Percentiles rank a stretch among this genome's conserved stretches.
Evolutionary conservation across 305 asterid genomes (phyloP).

Genomic region (Lippia alba): DNA sequence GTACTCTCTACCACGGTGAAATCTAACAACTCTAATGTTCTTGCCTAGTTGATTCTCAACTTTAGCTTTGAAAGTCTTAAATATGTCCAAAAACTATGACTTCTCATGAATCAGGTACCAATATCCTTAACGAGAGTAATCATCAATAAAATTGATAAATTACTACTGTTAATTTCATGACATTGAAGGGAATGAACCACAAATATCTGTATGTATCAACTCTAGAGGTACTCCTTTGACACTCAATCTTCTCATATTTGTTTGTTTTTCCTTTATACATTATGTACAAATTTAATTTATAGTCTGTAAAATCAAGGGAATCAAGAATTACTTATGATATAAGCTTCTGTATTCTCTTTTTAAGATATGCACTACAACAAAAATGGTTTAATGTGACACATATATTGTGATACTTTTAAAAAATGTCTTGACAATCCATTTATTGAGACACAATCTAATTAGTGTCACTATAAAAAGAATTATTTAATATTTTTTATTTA

Average conservation of each 20-base stretch:
- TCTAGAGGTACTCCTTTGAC: conserved; percentile 10
- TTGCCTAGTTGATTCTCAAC: conserved; percentile 1
- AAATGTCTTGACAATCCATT: no score
- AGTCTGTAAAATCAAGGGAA: not conserved
- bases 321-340: not conserved
- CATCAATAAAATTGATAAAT: conserved; percentile 11
- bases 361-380: conserved; percentile 26
- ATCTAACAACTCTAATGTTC: not conserved
- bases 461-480: no score
- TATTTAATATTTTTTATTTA: no score
- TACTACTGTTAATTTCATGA: conserved; percentile 20
- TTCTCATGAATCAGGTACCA: conserved; percentile 4
- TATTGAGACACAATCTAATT: no score
- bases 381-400: no score
- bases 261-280: conserved; percentile 14
- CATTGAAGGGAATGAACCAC: conserved; percentile 12
- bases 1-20: conserved; percentile 1
- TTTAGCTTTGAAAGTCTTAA: not conserved
- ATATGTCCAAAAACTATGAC: not conserved
- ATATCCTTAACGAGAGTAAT: not conserved
- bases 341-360: conserved; percentile 8
- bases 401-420: no score
- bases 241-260: not conserved
- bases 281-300: not conserved
- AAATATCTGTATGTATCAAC: conserved; percentile 10